These are phyloP conservation scores for Cytospora piceicola DNA, from an alignment of 2,329 filamentous ascomycete genomes.

Conservation along the genomic window DNA sequence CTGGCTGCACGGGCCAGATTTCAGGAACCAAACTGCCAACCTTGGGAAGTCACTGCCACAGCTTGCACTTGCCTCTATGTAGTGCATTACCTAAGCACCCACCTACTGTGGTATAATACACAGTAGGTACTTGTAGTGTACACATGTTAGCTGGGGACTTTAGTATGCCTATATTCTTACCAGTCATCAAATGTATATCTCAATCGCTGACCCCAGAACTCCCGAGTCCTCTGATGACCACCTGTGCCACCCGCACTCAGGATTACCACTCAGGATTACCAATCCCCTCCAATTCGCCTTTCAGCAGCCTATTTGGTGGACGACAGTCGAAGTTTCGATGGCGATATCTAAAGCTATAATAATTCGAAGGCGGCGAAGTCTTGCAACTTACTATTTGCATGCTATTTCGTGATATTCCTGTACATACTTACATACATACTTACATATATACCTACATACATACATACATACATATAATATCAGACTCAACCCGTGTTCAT, in stretches of 20 bases:
- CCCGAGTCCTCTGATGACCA: conserved; percentile 1
- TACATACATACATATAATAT: neutral
- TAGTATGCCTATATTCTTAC: neutral
- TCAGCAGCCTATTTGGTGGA: conserved; percentile 13
- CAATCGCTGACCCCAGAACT: neutral
- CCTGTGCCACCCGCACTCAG: neutral
- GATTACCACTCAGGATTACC: conserved; percentile 25
- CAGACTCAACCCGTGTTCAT: neutral
- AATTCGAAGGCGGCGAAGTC: neutral
- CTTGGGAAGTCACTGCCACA: neutral
- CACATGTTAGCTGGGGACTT: neutral
- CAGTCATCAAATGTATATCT: neutral
- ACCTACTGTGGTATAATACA: too few relatives aligned
- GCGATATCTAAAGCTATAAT: neutral
- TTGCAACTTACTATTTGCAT: neutral
- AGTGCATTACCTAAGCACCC: too few relatives aligned
- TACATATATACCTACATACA: neutral
- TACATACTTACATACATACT: neutral
- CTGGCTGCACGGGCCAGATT: neutral
- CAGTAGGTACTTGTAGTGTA: too few relatives aligned
- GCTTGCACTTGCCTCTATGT: too few relatives aligned
- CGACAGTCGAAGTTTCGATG: conserved; percentile 26
- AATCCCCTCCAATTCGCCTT: conserved; percentile 9
- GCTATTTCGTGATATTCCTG: neutral
- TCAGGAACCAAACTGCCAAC: neutral